Conservation (phyloP, 441 rosid species). For the Pelargonium australe region DNA sequence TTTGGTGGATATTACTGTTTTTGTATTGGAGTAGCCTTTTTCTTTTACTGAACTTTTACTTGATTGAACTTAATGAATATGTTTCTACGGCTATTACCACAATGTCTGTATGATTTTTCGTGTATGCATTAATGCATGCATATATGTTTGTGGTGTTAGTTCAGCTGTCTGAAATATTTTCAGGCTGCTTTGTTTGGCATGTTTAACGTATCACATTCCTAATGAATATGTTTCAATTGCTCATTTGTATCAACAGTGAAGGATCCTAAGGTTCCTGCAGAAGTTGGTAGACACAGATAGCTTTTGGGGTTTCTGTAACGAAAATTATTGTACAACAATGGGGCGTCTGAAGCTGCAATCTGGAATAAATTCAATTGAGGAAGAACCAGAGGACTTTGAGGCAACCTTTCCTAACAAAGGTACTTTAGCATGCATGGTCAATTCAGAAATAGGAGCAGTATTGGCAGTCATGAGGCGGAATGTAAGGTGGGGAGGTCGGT, state of each 20-base stretch:
- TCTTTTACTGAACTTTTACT: neutral
- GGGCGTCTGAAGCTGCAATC: slow-evolving; percentile 73
- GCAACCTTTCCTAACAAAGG: slow-evolving; percentile 41
- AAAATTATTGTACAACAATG: slow-evolving; percentile 35
- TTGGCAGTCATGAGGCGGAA: slow-evolving; percentile 96
- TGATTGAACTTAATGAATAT: neutral
- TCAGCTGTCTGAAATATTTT: neutral
- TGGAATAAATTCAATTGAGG: slow-evolving; percentile 50
- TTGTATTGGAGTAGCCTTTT: neutral
- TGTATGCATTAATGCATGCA: neutral
- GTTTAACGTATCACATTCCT: slow-evolving; percentile 11
- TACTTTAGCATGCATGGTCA: slow-evolving; percentile 66
- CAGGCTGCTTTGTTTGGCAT: neutral
- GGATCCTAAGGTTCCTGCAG: slow-evolving; percentile 16
- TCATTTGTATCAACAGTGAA: slow-evolving; percentile 19
- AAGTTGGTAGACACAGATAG: slow-evolving; percentile 21
- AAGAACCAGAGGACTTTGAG: slow-evolving; percentile 56
- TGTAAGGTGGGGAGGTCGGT: slow-evolving; percentile 87
- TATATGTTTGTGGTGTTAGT: slow-evolving; percentile 4
- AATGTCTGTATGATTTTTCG: neutral
- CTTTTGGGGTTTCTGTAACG: slow-evolving; percentile 19
- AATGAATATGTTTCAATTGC: slow-evolving; percentile 18
- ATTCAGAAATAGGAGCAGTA: slow-evolving; percentile 85
- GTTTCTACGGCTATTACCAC: neutral
- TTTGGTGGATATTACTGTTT: neutral